A percentile compares a stretch with the other conserved stretches of the same genome.
Conservation (phyloP, 2,329 filamentous ascomycete species). For the Penicillium sp. region DNA sequence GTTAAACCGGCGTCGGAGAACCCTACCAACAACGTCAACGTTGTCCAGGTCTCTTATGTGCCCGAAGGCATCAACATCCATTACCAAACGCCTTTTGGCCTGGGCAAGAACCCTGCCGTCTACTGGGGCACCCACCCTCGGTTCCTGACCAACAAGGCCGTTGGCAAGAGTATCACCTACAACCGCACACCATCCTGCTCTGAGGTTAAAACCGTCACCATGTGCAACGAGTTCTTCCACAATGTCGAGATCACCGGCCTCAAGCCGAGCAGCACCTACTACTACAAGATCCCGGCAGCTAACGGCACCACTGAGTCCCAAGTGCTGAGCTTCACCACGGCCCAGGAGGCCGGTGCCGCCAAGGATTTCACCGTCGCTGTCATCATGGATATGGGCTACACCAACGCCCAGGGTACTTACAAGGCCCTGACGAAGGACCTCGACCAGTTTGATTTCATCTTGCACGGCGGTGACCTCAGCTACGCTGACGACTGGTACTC, state of each 20-base stretch:
- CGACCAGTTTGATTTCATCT: constrained; percentile 50
- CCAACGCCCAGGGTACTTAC: constrained; percentile 52
- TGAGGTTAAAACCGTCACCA: constrained; percentile 43
- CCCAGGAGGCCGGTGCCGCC: constrained; percentile 44
- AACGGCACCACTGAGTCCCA: constrained; percentile 53
- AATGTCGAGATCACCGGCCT: too few relatives aligned
- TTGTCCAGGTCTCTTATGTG: constrained; percentile 51
- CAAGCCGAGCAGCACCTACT: constrained; percentile 51
- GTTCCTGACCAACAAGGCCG: constrained; percentile 34
- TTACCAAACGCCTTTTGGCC: constrained; percentile 55
- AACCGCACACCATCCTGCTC: constrained; percentile 54
- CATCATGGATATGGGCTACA: constrained; percentile 56
- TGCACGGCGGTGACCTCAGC: constrained; percentile 54
- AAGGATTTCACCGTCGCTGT: constrained; percentile 48
- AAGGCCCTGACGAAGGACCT: constrained; percentile 43
- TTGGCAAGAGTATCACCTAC: constrained; percentile 45
- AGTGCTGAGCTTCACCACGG: constrained; percentile 50
- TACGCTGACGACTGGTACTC: constrained; percentile 55
- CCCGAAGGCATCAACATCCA: constrained; percentile 54
- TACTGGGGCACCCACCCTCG: constrained; percentile 52
- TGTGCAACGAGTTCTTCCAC: constrained; percentile 55
- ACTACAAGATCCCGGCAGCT: constrained; percentile 50
- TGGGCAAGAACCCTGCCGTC: constrained; percentile 46
- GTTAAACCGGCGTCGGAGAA: constrained; percentile 46
- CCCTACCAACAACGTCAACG: constrained; percentile 55